These are phyloP conservation scores for Friedmanniomyces endolithicus DNA, from an alignment of 495 filamentous ascomycete genomes.

Conservation along the genomic window DNA sequence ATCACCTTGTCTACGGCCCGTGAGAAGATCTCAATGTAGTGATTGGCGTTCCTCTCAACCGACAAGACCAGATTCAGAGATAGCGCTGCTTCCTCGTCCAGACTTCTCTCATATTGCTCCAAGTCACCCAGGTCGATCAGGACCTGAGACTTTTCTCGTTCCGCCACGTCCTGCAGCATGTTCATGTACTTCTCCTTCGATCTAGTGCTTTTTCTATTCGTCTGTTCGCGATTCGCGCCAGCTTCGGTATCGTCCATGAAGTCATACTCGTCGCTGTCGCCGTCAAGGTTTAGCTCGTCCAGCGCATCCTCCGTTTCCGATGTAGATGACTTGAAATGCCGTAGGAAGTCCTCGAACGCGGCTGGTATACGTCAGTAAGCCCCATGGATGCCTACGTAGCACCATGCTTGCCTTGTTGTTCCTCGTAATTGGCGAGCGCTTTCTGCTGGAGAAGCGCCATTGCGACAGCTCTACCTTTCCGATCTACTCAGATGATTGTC, in stretches of 20 bases:
- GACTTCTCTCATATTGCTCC: constrained; percentile 56
- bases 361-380: constrained; percentile 33
- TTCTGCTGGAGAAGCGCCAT: constrained; percentile 74
- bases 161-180: constrained; percentile 74
- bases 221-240: constrained; percentile 15
- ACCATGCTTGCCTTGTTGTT: constrained; percentile 55
- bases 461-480: constrained; percentile 12
- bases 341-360: constrained; percentile 79
- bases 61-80: constrained; percentile 64
- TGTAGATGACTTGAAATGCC: constrained; percentile 71
- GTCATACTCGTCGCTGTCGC: constrained; percentile 86
- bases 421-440: constrained; percentile 69
- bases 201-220: constrained; percentile 36
- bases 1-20: constrained; percentile 77
- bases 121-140: constrained; percentile 78
- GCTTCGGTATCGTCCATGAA: constrained; percentile 81
- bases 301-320: constrained; percentile 66
- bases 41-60: constrained; percentile 80
- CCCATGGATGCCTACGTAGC: background rate
- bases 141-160: constrained; percentile 60
- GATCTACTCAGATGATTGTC: no score
- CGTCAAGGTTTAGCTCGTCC: constrained; percentile 73
- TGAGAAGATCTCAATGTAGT: constrained; percentile 86
- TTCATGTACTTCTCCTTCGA: constrained; percentile 81
- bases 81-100: constrained; percentile 42